These are phyloP conservation scores for Eleusine coracana DNA, from an alignment of 176 grass and related monocot genomes.

Conservation along the genomic window DNA sequence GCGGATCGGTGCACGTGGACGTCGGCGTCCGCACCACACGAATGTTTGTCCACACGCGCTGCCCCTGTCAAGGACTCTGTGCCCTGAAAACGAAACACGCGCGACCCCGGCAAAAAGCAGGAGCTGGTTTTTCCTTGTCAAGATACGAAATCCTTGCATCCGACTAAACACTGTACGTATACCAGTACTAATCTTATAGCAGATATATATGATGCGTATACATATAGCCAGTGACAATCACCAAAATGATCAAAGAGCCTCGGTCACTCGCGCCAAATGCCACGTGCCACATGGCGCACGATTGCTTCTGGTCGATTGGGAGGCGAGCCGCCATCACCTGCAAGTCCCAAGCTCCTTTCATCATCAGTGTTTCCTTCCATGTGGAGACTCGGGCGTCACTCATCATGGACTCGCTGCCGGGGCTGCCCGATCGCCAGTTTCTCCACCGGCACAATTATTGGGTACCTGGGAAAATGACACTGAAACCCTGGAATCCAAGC, in stretches of 20 bases:
- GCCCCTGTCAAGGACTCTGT: constrained; percentile 18
- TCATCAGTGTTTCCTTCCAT: constrained; percentile 8
- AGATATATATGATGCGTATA: not conserved
- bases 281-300: not conserved
- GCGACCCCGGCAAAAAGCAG: not conserved
- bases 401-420: not conserved
- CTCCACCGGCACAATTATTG: constrained; percentile 36
- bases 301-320: not conserved
- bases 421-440: not conserved
- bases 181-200: too few species aligned
- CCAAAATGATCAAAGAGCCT: not conserved
- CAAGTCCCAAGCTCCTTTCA: constrained; percentile 28
- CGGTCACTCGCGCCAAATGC: not conserved
- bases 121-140: not conserved
- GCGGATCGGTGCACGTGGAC: constrained; percentile 31
- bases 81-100: constrained; percentile 10
- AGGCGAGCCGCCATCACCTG: constrained; percentile 12
- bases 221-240: not conserved
- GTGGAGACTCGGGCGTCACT: constrained; percentile 34
- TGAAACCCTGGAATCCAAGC: constrained; percentile 21
- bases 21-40: constrained; percentile 44
- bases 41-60: constrained; percentile 56
- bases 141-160: not conserved
- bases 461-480: constrained; percentile 29
- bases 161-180: not conserved